Evolutionary conservation across 1,284 basidiomycete species (phyloP), one percentile per base, ranked within the genome.

Genomic region (Megacollybia platyphylla): DNA sequence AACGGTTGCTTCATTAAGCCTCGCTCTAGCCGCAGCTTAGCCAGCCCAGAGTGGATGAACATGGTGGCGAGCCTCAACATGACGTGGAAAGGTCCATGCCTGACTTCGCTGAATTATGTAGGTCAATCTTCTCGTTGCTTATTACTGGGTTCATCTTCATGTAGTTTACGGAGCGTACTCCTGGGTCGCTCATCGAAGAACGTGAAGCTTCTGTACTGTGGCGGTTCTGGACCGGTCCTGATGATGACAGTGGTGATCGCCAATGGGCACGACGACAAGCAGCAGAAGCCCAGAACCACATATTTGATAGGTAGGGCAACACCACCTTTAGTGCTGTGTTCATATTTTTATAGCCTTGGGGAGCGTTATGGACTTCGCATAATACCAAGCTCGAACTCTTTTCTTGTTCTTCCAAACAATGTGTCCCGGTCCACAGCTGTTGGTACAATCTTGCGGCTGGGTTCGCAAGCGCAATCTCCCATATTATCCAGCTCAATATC

Each of bases 211-310:
- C 84, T 4, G 64, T 91, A 47, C 74, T 87, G 4, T 91, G 87
- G 86, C 72, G 86, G 1, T 92, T 84, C 68, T 87, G 79, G 76
- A 78, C 73, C 2, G 75, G 70, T 3, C 52, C 61, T 11, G 59
- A 64, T 18, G 56, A 60, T 18, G 67, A 73, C 39, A 63, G 67
- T 30, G 59, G 71, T 1, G 79, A 81, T 51, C 68, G 76, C 7
- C 75, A 75, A 48, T 90, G 87, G 87, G 87, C 87, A 0, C 71
- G 80, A 24, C 66, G 88, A 18, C 87, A 91, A 57, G 87, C 88
- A 2, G 85, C 86, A 0, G 89, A 91, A 57, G 87, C 87, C 18
- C 87, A 91, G 59, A 91, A 91, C 58, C 83, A 91, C 55, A 87
- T 92, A 49, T 90, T 86, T 57, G 87, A 87, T 57, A 76, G 72